Evolutionary conservation across 2,329 filamentous ascomycete genomes (phyloP), one percentile per base, ranked within the genome.

Genomic region (Juglanconis sp.): DNA sequence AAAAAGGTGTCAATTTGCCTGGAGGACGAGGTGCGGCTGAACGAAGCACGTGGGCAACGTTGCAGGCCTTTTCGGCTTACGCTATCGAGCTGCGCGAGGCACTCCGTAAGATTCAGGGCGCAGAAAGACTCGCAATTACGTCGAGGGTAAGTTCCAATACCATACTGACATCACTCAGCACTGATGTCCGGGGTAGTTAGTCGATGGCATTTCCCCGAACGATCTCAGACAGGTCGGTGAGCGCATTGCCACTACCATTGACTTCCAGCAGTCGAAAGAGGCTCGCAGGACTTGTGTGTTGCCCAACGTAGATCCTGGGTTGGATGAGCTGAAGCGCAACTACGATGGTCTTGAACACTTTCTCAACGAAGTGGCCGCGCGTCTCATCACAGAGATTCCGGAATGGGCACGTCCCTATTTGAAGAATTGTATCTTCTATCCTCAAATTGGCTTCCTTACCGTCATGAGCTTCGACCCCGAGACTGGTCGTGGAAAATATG

Each of bases 391-490:
- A 13, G 79, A 81, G 1, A 77, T 95, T 24, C 88, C 92, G 1
- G 78, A 82, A 61, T 81, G 81, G 79, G 79, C 80, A 17, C 72
- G 72, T 32, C 70, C 74, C 35, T 79, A 83, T 61, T 74, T 88
- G 13, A 78, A 81, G 38, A 93, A 93, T 57, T 96, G 96, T 64
- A 89, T 95, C 17, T 96, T 95, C 71, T 89, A 96, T 63, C 94
- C 93, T 0, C 92, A 96, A 68, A 84, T 97, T 42, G 95, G 95
- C 0, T 99, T 97, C 70, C 82, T 97, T 42, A 90, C 92, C 2
- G 87, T 89, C 0, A 87, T 96, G 15, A 82, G 82, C 2, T 73
- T 87, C 3, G 84, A 92, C 65, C 75, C 79, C 13, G 71, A 78
- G 1, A 86, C 82, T 1, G 85, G 85, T 0, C 76, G 80, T 51